Percentiles rank a stretch among this genome's conserved stretches.
phyloP scores from a whole-genome alignment of 208 protist species.

The Entamoeba histolytica region DNA sequence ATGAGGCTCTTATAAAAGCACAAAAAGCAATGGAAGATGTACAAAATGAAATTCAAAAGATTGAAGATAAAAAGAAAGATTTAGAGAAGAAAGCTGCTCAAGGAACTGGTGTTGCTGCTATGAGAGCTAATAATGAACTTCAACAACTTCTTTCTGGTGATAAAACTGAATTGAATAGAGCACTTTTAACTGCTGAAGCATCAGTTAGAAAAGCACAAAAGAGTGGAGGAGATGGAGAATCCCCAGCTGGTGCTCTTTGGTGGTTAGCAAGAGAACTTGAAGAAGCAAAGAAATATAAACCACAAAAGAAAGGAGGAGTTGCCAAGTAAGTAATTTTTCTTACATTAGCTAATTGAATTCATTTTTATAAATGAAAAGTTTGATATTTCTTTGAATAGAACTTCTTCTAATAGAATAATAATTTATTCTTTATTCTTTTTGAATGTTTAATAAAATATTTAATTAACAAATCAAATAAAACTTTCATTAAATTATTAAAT shows the following conservation, averaged over 20 bases:
- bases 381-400: no score
- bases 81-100: conserved; percentile 15
- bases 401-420: no score
- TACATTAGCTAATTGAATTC: no score
- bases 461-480: no score
- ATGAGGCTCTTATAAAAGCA: no score
- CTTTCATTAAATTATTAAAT: no score
- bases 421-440: no score
- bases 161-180: neutral
- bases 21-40: no score
- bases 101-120: conserved; percentile 18
- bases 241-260: conserved; percentile 16
- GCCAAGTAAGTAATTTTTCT: no score
- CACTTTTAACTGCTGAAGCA: neutral
- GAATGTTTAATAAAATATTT: no score
- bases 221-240: neutral
- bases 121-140: conserved; percentile 3
- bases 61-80: conserved; percentile 2
- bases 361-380: no score
- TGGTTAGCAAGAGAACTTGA: conserved; percentile 19
- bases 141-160: neutral
- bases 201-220: neutral
- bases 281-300: conserved; percentile 18
- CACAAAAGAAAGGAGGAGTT: conserved; percentile 24
- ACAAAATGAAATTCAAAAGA: no score